These are phyloP conservation scores for Pseudotsuga menziesii DNA, from an alignment of 75 land plant species.

Conservation along the genomic window DNA sequence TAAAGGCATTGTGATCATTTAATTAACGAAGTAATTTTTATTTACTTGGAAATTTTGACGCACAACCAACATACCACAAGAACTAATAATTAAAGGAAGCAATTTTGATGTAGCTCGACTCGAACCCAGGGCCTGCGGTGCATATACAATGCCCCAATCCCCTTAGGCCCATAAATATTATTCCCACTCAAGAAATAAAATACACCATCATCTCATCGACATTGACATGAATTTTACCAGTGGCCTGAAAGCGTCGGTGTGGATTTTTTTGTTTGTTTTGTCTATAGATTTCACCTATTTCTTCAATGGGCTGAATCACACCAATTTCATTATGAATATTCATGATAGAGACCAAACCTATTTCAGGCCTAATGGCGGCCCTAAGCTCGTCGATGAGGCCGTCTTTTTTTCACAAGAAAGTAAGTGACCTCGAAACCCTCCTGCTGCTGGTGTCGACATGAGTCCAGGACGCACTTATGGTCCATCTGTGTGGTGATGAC, in stretches of 20 bases:
- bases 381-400: slow-evolving; percentile 67
- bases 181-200: slow-evolving; percentile 93
- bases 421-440: too few species aligned
- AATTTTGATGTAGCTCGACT: slow-evolving; percentile 94
- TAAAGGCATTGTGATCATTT: not conserved
- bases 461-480: slow-evolving; percentile 89
- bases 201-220: too few species aligned
- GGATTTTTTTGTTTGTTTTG: slow-evolving; percentile 62
- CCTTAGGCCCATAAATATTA: slow-evolving; percentile 94
- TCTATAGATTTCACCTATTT: slow-evolving; percentile 62
- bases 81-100: too few species aligned
- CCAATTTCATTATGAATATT: slow-evolving; percentile 97
- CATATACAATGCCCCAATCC: too few species aligned
- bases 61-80: slow-evolving; percentile 96
- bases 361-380: slow-evolving; percentile 75
- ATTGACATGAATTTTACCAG: slow-evolving; percentile 82
- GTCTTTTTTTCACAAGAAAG: too few species aligned
- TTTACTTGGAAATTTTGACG: slow-evolving; percentile 1
- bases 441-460: slow-evolving; percentile 94
- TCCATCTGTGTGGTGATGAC: slow-evolving; percentile 95
- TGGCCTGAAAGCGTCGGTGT: slow-evolving; percentile 92
- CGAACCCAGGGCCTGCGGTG: slow-evolving; percentile 91
- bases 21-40: not conserved
- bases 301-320: slow-evolving; percentile 85
- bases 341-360: slow-evolving; percentile 87